Evolutionary conservation across 2,329 filamentous ascomycete species (phyloP).

Genomic region (Cladorrhinum sp.): DNA sequence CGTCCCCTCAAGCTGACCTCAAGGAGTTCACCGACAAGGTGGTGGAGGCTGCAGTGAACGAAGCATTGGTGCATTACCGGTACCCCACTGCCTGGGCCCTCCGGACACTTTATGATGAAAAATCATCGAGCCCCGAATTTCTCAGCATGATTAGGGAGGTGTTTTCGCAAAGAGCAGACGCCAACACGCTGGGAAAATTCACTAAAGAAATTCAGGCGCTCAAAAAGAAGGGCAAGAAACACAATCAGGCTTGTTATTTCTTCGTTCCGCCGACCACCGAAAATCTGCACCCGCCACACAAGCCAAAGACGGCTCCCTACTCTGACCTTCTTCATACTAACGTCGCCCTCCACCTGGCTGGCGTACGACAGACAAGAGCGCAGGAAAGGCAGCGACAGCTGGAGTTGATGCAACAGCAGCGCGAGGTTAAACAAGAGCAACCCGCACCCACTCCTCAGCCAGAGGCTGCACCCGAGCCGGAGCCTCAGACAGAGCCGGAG

Average conservation of each 20-base stretch:
- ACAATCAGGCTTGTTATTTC: conserved; percentile 50
- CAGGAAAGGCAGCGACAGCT: conserved; percentile 13
- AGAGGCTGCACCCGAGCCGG: neutral
- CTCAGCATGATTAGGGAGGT: conserved; percentile 57
- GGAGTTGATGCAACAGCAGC: conserved; percentile 8
- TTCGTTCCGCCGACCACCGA: conserved; percentile 50
- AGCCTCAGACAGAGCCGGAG: neutral
- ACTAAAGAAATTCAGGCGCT: conserved; percentile 47
- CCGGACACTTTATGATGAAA: conserved; percentile 58
- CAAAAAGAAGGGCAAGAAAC: conserved; percentile 56
- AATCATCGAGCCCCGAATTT: conserved; percentile 48
- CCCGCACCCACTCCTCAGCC: conserved; percentile 1
- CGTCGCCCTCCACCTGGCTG: neutral
- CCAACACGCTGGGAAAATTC: conserved; percentile 51
- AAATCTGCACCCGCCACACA: conserved; percentile 41
- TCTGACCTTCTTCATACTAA: conserved; percentile 5
- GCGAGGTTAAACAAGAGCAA: neutral
- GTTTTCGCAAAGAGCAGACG: conserved; percentile 55
- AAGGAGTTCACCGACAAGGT: conserved; percentile 50
- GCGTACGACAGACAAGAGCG: neutral
- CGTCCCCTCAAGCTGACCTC: conserved; percentile 31
- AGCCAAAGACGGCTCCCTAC: conserved; percentile 50
- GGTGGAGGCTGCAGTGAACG: conserved; percentile 56
- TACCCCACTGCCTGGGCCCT: conserved; percentile 63
- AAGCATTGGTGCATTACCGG: conserved; percentile 54